Evolutionary conservation across 2,329 filamentous ascomycete species (phyloP), one percentile per base, ranked within the genome.

Genomic region (Neonectria faginata): DNA sequence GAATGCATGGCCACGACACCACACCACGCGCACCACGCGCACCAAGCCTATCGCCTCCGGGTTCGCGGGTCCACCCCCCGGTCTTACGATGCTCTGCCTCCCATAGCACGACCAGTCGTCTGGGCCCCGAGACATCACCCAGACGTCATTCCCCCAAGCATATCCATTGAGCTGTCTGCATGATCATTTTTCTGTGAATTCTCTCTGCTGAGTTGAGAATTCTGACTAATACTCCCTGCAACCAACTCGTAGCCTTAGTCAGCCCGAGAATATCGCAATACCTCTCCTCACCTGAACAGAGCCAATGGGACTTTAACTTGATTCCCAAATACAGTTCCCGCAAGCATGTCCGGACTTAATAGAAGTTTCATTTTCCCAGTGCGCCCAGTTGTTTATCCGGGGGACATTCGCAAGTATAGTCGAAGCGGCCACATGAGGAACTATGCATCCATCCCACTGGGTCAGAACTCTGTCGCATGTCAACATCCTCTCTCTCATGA

Each of bases 1-100:
- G 44, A 29, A 50, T 50, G 47, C 47, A 50, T 31, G 25, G 47
- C 31, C 47, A 50, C 47, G 47, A 50, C 47, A 50, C 25, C 7
- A 18, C 25, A 50, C 10, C 20, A 29, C 29, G 25, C 27, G 20
- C 22, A 29, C 27, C 6, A 29, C 27, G 27, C 27, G 20, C 47
- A 31, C 5, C 27, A 50, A 16, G 36, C 36, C 36, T 39, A n/a
- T 39, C 36, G 14, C 7, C 36, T 39, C 36, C 36, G 36, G 14
- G 36, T 39, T 6, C 33, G 33, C 33, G 33, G 33, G 12, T 36
- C 33, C 16, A 27, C 27, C 45, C 27, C 47, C n/a, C 47, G 29
- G 25, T 50, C 16, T 50, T 50, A 20, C 47, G 16, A 50, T 50
- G 47, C 25, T 4, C 4, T 16, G 12, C 16, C 33, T 14, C 33